Evolutionary conservation across 2,329 filamentous ascomycete species (phyloP).

Genomic region (Ophiosphaerella narmari): DNA sequence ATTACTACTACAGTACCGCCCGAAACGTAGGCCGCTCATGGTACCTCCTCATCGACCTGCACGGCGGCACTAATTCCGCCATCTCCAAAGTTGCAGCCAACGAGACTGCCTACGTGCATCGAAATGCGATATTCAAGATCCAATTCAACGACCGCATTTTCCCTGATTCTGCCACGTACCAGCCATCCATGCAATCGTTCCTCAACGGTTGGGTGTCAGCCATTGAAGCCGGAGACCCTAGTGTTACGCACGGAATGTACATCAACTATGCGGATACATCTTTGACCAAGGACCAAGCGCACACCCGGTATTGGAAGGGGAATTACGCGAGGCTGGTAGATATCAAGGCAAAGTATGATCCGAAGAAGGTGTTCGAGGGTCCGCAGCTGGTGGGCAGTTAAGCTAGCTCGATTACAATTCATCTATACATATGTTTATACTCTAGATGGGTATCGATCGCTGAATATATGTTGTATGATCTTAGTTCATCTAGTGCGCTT

Average conservation of each 20-base stretch:
- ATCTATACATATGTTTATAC: background rate
- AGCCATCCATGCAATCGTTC: constrained; percentile 41
- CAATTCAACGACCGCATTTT: constrained; percentile 29
- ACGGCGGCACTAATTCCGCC: constrained; percentile 26
- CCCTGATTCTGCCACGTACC: constrained; percentile 26
- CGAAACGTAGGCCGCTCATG: constrained; percentile 18
- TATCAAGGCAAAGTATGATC: constrained; percentile 43
- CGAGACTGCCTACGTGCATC: constrained; percentile 30
- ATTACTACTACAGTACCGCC: constrained; percentile 31
- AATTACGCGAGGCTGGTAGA: constrained; percentile 37
- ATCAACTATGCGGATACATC: constrained; percentile 58
- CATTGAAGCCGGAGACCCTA: constrained; percentile 27
- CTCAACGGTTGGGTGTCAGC: constrained; percentile 47
- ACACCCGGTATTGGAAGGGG: constrained; percentile 51
- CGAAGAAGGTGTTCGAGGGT: constrained; percentile 32
- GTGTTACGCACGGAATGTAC: constrained; percentile 51
- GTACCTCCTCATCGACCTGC: constrained; percentile 36
- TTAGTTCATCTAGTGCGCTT: too few relatives aligned
- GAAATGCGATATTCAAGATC: constrained; percentile 34
- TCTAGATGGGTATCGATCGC: too few relatives aligned
- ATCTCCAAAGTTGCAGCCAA: constrained; percentile 8
- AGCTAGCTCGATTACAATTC: background rate
- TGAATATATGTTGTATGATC: too few relatives aligned
- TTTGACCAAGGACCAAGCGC: constrained; percentile 49
- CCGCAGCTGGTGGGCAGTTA: constrained; percentile 32